These are phyloP conservation scores for Fusarium brachygibbosum DNA, from an alignment of 2,329 filamentous ascomycete genomes.

Conservation along the genomic window DNA sequence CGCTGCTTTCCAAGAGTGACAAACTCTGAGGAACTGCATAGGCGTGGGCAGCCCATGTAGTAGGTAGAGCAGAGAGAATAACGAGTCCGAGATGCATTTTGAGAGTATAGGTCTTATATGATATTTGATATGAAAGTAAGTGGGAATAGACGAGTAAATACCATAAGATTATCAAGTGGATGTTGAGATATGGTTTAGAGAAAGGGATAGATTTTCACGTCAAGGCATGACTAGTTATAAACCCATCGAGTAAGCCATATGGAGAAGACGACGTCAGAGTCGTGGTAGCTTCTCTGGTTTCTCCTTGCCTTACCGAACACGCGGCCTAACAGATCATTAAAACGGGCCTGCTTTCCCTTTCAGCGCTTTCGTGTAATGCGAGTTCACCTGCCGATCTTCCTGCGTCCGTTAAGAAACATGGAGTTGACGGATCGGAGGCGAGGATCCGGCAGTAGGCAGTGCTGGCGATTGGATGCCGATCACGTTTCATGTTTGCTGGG, in stretches of 20 bases:
- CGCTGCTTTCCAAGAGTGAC: conserved; percentile 43
- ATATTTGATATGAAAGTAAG: neutral
- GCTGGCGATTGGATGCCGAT: conserved; percentile 36
- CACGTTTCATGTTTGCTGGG: conserved; percentile 36
- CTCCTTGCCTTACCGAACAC: conserved; percentile 34
- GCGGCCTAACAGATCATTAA: conserved; percentile 36
- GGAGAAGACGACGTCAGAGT: conserved; percentile 42
- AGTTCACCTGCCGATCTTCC: conserved; percentile 42
- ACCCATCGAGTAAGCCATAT: conserved; percentile 20
- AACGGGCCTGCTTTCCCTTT: conserved; percentile 27
- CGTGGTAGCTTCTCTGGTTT: neutral
- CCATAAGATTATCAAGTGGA: neutral
- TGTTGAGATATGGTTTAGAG: conserved; percentile 6
- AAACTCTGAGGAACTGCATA: conserved; percentile 50
- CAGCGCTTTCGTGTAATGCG: conserved; percentile 28
- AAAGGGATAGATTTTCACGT: conserved; percentile 1
- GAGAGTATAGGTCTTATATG: conserved; percentile 7
- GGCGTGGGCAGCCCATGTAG: conserved; percentile 41
- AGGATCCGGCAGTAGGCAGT: conserved; percentile 16
- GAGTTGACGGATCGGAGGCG: conserved; percentile 29
- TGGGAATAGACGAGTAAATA: neutral
- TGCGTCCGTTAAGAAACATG: conserved; percentile 33
- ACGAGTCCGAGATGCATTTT: conserved; percentile 40
- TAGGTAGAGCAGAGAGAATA: conserved; percentile 44
- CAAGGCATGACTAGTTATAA: conserved; percentile 35